Conservation (phyloP, 176 grass and related monocot species). For the Secale cereale region DNA sequence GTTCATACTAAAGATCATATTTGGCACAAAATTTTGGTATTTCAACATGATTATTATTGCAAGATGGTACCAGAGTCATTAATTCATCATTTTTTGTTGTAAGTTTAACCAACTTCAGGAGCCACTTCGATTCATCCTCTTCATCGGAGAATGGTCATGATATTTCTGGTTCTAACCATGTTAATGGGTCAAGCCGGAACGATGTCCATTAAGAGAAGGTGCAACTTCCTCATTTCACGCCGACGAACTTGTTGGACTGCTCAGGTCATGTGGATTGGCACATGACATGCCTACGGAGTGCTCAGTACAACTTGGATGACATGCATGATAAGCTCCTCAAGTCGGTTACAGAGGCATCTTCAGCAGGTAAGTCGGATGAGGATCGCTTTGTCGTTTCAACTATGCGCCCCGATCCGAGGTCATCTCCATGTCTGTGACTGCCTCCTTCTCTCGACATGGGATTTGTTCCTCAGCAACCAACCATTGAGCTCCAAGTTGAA, state of each 20-base stretch:
- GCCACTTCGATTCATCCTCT: constrained; percentile 15
- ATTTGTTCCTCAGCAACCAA: constrained; percentile 12
- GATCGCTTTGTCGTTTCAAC: constrained; percentile 5
- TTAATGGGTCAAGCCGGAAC: constrained; percentile 19
- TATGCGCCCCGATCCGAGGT: not conserved
- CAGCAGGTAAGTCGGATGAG: constrained; percentile 13
- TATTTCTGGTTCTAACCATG: constrained; percentile 2
- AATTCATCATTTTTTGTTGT: not conserved
- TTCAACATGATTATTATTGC: not conserved
- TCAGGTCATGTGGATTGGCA: constrained; percentile 43
- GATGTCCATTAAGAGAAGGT: not conserved
- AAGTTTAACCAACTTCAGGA: constrained; percentile 10
- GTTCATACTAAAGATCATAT: not conserved
- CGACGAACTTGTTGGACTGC: constrained; percentile 35
- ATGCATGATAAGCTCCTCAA: constrained; percentile 32
- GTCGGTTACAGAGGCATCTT: constrained; percentile 12
- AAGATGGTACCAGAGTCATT: not conserved
- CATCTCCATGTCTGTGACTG: not conserved
- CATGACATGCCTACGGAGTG: constrained; percentile 36
- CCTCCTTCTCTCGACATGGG: constrained; percentile 32
- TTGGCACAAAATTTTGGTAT: constrained; percentile 30
- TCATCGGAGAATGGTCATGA: constrained; percentile 23
- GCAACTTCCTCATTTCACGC: constrained; percentile 11
- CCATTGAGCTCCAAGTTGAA: constrained; percentile 5
- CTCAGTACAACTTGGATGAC: constrained; percentile 46